Evolutionary conservation across 257 asterid genomes (phyloP).

Genomic region (Solanum appendiculatum): DNA sequence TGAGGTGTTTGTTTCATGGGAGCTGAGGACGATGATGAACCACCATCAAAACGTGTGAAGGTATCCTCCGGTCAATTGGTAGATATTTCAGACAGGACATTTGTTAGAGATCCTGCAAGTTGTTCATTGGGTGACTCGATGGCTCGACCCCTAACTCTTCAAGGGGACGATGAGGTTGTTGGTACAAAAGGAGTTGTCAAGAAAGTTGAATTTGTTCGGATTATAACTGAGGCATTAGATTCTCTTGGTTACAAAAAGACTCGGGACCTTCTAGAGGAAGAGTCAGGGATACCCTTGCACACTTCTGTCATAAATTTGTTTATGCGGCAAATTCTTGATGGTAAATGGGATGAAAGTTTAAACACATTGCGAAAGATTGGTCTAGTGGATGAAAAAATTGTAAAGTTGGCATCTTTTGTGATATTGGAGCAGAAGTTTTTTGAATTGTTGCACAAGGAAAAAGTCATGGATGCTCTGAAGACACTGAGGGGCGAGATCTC

Average conservation of each 20-base stretch:
- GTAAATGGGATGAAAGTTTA: constrained; percentile 80
- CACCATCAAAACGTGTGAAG: constrained; percentile 83
- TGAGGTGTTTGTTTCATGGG: constrained; percentile 81
- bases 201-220: constrained; percentile 66
- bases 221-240: constrained; percentile 69
- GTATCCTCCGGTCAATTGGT: constrained; percentile 35
- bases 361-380: constrained; percentile 39
- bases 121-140: constrained; percentile 41
- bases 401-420: constrained; percentile 55
- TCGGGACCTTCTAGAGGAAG: constrained; percentile 61
- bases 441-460: constrained; percentile 51
- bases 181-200: constrained; percentile 64
- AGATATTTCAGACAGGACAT: constrained; percentile 38
- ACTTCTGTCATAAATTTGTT: constrained; percentile 44
- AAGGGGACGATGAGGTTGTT: constrained; percentile 61
- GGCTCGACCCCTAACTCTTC: constrained; percentile 55
- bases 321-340: constrained; percentile 66
- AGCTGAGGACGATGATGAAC: constrained; percentile 76
- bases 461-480: constrained; percentile 63
- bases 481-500: constrained; percentile 67
- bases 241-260: constrained; percentile 72
- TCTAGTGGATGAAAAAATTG: constrained; percentile 35
- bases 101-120: constrained; percentile 39
- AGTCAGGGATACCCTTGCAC: constrained; percentile 62
- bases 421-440: constrained; percentile 81